Percentiles rank a stretch among this genome's conserved stretches.
These are phyloP conservation scores for Plenodomus tracheiphilus DNA, from an alignment of 2,329 filamentous ascomycete species.

Conservation along the genomic window DNA sequence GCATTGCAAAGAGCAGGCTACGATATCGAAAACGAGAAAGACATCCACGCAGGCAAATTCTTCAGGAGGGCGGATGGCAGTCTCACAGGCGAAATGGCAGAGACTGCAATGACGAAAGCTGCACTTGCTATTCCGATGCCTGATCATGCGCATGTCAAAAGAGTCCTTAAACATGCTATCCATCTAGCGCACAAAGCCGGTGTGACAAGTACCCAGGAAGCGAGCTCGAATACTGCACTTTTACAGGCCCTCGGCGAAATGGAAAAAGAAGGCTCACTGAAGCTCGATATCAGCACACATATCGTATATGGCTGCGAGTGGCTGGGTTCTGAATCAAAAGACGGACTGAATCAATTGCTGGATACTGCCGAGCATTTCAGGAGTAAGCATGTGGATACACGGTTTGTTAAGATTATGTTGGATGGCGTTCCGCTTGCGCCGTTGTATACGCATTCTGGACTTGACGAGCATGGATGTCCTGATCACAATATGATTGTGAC, in stretches of 20 bases:
- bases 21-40: slow-evolving; percentile 13
- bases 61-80: slow-evolving; percentile 21
- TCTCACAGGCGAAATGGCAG: slow-evolving; percentile 31
- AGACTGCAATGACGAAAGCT: slow-evolving; percentile 23
- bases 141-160: slow-evolving; percentile 21
- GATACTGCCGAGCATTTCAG: slow-evolving; percentile 22
- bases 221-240: slow-evolving; percentile 25
- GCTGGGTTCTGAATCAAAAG: not conserved
- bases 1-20: slow-evolving; percentile 20
- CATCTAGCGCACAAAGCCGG: slow-evolving; percentile 22
- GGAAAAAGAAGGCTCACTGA: slow-evolving; percentile 19
- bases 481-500: slow-evolving; percentile 26
- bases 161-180: slow-evolving; percentile 19
- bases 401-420: slow-evolving; percentile 41
- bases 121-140: slow-evolving; percentile 21
- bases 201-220: slow-evolving; percentile 35
- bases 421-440: slow-evolving; percentile 41
- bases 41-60: slow-evolving; percentile 18
- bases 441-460: slow-evolving; percentile 30
- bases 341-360: slow-evolving; percentile 20
- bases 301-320: slow-evolving; percentile 4
- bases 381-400: slow-evolving; percentile 27
- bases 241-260: slow-evolving; percentile 26
- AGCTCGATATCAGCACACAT: slow-evolving; percentile 19
- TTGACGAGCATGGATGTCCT: slow-evolving; percentile 27